Evolutionary conservation across 2,329 filamentous ascomycete genomes (phyloP), one percentile per base, ranked within the genome.

Genomic region (Cercospora zeina): DNA sequence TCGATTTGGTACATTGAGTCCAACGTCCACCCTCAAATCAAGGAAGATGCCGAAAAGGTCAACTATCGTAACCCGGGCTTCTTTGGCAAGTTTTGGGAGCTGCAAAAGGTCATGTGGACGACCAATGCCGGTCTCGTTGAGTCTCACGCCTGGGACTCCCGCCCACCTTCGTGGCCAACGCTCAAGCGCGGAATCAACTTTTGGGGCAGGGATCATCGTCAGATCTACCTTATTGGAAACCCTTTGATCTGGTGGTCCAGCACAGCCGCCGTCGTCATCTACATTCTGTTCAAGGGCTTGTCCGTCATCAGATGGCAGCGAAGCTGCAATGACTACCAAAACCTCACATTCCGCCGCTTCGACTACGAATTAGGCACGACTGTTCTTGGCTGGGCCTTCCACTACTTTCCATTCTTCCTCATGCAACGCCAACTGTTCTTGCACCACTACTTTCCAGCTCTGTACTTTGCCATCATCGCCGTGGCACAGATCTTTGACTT

Each of bases 351-450:
- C 83, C 96, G 96, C 81, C 91, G 95, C 61, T 99, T 97, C 76
- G 95, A 97, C 78, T 97, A 97, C 74, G 95, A 99, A 78, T 86
- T 97, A 63, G 95, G 95, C 65, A 91, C 87, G 58, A 91, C 87
- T 16, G 89, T 97, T 33, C 85, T 99, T 8, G 95, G 90, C 69
- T 99, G 95, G 95, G 91, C 90, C 53, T 89, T 99, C 77, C 95
- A 99, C 79, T 99, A 97, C 81, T 97, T 99, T 82, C 95, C 95
- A 10, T 99, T 99, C 81, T 99, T 87, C 81, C 85, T 99, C 62
- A 97, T 99, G 95, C 87, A 95, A 75, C 92, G 95, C 70, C 95
- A 99, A 79, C 87, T 99, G 36, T 99, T 99, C 84, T 82, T 99
- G 65, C 95, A 99, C 77, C 95, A 99, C 80, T 99, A 99, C 78